These are phyloP conservation scores for Coemansia sp. DNA, from an alignment of 192 early-diverging fungal genomes.

Conservation along the genomic window DNA sequence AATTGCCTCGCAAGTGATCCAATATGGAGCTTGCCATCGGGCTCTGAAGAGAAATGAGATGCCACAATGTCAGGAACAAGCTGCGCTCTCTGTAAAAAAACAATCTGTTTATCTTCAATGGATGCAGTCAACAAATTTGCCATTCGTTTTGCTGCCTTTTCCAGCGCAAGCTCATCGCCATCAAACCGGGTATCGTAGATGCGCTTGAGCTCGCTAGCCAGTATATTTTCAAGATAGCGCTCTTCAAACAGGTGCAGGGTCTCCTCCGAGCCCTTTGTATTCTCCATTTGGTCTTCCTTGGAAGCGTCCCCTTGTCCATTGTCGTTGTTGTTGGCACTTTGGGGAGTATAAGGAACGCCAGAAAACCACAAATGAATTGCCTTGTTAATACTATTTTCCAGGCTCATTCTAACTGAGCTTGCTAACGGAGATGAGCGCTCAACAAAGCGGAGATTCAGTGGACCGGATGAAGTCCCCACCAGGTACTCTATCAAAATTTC, in stretches of 20 bases:
- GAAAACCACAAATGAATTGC: too few species aligned
- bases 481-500: slow-evolving; percentile 74
- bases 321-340: too few species aligned
- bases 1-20: slow-evolving; percentile 30
- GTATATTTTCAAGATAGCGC: slow-evolving; percentile 58
- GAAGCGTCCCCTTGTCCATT: too few species aligned
- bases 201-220: slow-evolving; percentile 60
- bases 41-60: slow-evolving; percentile 32
- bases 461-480: slow-evolving; percentile 67
- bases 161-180: slow-evolving; percentile 27
- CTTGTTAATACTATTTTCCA: too few species aligned
- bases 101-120: slow-evolving; percentile 37
- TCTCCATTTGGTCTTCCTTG: too few species aligned
- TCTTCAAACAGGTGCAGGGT: slow-evolving; percentile 58
- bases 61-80: slow-evolving; percentile 36
- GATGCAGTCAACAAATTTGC: slow-evolving; percentile 20
- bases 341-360: too few species aligned
- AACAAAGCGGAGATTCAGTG: slow-evolving; percentile 74
- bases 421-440: slow-evolving; percentile 38
- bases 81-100: slow-evolving; percentile 10
- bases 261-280: too few species aligned
- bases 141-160: slow-evolving; percentile 19
- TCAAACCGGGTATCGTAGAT: slow-evolving; percentile 45
- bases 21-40: slow-evolving; percentile 10
- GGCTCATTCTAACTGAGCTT: too few species aligned